phyloP scores from a whole-genome alignment of 768 basidiomycete species.

The Mycena vitilis region DNA sequence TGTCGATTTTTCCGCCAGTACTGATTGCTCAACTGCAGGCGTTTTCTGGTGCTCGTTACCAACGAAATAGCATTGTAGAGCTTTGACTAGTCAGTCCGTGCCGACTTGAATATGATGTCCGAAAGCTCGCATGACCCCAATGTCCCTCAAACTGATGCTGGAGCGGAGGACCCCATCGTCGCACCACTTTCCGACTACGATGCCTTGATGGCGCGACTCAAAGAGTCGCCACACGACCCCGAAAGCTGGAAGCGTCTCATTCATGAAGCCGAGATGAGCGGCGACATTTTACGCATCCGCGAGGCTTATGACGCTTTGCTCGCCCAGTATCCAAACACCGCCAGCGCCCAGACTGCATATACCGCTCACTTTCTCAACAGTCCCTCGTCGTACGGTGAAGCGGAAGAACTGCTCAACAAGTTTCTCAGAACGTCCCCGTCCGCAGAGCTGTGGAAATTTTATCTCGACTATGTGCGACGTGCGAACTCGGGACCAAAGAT shows the following conservation, averaged over 20 bases:
- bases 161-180: slow-evolving; percentile 41
- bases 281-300: slow-evolving; percentile 84
- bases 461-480: slow-evolving; percentile 91
- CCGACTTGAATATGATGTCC: slow-evolving; percentile 35
- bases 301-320: slow-evolving; percentile 86
- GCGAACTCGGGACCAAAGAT: slow-evolving; percentile 73
- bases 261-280: slow-evolving; percentile 78
- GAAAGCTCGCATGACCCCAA: slow-evolving; percentile 27
- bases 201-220: slow-evolving; percentile 66
- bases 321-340: slow-evolving; percentile 91
- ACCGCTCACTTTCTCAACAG: slow-evolving; percentile 79
- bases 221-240: slow-evolving; percentile 78
- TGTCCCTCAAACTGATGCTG: slow-evolving; percentile 43
- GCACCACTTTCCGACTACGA: slow-evolving; percentile 73
- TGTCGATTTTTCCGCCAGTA: slow-evolving; percentile 12
- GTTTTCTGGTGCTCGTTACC: slow-evolving; percentile 25
- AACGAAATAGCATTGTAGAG: slow-evolving; percentile 29
- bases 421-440: slow-evolving; percentile 88
- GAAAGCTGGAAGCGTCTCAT: slow-evolving; percentile 84
- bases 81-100: slow-evolving; percentile 27
- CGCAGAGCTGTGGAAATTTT: slow-evolving; percentile 93
- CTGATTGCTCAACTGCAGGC: slow-evolving; percentile 22
- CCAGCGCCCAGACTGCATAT: slow-evolving; percentile 89
- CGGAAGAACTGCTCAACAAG: slow-evolving; percentile 89
- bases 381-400: slow-evolving; percentile 74